Evolutionary conservation across 106 monocot species (phyloP).

Genomic region (Dendrobium chrysotoxum): DNA sequence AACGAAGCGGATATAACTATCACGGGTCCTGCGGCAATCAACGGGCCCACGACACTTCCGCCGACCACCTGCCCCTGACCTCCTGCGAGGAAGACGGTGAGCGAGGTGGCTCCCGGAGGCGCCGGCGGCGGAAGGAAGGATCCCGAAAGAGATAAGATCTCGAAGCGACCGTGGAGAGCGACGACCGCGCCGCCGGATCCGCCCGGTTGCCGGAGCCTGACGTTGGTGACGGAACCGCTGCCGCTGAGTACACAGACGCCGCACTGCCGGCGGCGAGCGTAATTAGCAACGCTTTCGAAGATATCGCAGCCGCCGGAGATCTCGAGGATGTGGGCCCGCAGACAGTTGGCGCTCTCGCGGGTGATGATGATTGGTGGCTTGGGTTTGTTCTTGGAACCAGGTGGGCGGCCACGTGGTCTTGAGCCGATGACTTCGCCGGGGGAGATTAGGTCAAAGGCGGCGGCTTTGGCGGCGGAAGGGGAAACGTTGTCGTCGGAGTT

Average conservation of each 20-base stretch:
- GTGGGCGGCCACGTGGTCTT: not conserved
- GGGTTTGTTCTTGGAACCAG: conserved; percentile 11
- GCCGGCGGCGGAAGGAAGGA: conserved; percentile 12
- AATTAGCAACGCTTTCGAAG: conserved; percentile 2
- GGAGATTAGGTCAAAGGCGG: not conserved
- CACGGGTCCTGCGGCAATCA: conserved; percentile 4
- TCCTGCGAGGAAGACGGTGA: conserved; percentile 10
- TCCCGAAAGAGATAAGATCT: conserved; percentile 10
- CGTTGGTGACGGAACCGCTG: conserved; percentile 8
- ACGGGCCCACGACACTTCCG: not conserved
- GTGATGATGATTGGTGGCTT: conserved; percentile 12
- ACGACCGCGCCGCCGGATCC: not conserved
- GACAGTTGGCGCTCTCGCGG: conserved; percentile 11
- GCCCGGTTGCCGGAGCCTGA: conserved; percentile 7
- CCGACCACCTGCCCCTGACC: conserved; percentile 13
- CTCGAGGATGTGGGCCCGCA: conserved; percentile 13
- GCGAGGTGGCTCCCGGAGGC: not conserved
- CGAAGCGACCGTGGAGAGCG: conserved; percentile 10
- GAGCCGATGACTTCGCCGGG: conserved; percentile 1
- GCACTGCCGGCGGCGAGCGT: conserved; percentile 11
- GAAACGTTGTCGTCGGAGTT: not conserved
- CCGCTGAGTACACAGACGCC: conserved; percentile 11
- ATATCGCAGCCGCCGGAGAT: conserved; percentile 11
- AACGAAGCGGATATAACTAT: conserved; percentile 10
- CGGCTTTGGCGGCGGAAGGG: not conserved